phyloP scores from a whole-genome alignment of 2,329 filamentous ascomycete genomes.

The Elsinoe batatas region DNA sequence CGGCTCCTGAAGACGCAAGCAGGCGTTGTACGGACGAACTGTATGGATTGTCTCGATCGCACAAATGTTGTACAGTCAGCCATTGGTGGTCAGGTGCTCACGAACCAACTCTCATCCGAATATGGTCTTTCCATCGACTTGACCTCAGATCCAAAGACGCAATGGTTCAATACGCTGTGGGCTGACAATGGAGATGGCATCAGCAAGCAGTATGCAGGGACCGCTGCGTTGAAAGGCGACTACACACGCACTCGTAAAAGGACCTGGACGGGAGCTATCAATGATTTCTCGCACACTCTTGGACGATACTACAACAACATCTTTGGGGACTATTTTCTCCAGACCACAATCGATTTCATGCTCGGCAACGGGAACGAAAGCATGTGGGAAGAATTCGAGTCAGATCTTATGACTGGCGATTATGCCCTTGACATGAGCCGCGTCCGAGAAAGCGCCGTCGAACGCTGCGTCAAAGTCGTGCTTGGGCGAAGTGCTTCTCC shows the following conservation, averaged over 20 bases:
- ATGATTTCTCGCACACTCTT: conserved; percentile 80
- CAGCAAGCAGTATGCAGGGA: conserved; percentile 91
- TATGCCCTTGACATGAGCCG: conserved; percentile 78
- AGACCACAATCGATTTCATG: conserved; percentile 88
- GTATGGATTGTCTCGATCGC: conserved; percentile 95
- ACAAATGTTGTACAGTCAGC: conserved; percentile 95
- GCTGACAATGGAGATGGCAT: conserved; percentile 96
- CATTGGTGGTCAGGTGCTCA: conserved; percentile 72
- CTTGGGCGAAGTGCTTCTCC: conserved; percentile 45
- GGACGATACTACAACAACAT: conserved; percentile 76
- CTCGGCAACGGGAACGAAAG: conserved; percentile 76
- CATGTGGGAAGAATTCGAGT: conserved; percentile 90
- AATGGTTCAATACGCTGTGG: conserved; percentile 96
- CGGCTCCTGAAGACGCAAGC: conserved; percentile 45
- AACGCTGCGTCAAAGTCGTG: conserved; percentile 77
- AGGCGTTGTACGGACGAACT: conserved; percentile 86
- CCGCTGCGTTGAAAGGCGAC: conserved; percentile 90
- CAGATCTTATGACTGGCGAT: conserved; percentile 85
- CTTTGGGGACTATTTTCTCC: conserved; percentile 94
- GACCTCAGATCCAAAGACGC: conserved; percentile 65
- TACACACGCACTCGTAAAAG: conserved; percentile 87
- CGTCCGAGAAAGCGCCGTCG: conserved; percentile 80
- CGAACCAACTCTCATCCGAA: conserved; percentile 58
- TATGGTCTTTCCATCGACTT: conserved; percentile 68
- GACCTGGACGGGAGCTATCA: conserved; percentile 81